These are phyloP conservation scores for Sugiyamaella valdiviana DNA, from an alignment of 805 yeast species.

Conservation along the genomic window DNA sequence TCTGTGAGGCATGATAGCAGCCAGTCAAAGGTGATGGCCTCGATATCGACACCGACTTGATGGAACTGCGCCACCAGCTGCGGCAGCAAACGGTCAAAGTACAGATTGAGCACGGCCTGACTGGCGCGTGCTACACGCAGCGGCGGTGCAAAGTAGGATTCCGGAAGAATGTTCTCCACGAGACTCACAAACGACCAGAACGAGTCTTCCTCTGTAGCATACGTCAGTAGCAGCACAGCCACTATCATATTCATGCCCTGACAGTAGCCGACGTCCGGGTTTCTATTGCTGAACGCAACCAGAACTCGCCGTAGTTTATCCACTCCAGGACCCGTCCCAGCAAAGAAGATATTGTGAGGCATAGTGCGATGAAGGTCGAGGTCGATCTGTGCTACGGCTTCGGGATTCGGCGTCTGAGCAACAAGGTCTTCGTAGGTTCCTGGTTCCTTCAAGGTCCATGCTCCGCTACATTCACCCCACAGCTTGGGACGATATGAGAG, in stretches of 20 bases:
- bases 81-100: conserved; percentile 38
- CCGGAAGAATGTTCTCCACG: conserved; percentile 44
- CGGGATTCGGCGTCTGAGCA: conserved; percentile 19
- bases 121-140: conserved; percentile 37
- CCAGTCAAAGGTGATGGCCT: conserved; percentile 51
- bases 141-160: conserved; percentile 36
- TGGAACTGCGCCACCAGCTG: conserved; percentile 34
- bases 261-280: conserved; percentile 47
- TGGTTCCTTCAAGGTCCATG: conserved; percentile 39
- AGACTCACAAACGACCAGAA: conserved; percentile 49
- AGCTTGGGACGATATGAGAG: conserved; percentile 41
- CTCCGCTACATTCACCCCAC: conserved; percentile 53
- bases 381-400: conserved; percentile 44
- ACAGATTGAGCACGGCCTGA: conserved; percentile 34
- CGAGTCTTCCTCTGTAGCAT: conserved; percentile 44
- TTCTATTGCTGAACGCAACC: conserved; percentile 44
- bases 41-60: conserved; percentile 38
- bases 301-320: conserved; percentile 41
- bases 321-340: conserved; percentile 50
- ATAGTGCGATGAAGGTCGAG: conserved; percentile 51
- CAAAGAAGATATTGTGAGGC: conserved; percentile 49
- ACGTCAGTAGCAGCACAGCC: conserved; percentile 43
- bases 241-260: conserved; percentile 59
- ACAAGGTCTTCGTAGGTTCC: conserved; percentile 40
- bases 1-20: conserved; percentile 50